These are phyloP conservation scores for Amoebophrya sp. DNA, from an alignment of 169 alveolate genomes.

Conservation along the genomic window DNA sequence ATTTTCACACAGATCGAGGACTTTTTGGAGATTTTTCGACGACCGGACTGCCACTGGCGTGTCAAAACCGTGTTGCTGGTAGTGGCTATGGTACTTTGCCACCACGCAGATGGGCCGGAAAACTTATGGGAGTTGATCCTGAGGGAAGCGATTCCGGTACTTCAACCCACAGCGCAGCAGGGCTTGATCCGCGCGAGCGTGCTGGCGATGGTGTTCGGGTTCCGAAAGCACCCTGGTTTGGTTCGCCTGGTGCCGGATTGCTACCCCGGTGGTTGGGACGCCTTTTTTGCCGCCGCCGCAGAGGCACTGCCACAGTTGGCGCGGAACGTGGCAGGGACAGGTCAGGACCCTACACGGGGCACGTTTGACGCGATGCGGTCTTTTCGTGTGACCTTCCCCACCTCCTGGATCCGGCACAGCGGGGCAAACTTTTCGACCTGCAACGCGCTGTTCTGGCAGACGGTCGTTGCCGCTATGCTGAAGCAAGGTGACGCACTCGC, in stretches of 20 bases:
- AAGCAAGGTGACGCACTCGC: background rate
- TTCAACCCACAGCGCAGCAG: background rate
- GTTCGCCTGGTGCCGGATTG: background rate
- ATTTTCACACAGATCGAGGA: background rate
- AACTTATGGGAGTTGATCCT: background rate
- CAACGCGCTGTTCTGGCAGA: background rate
- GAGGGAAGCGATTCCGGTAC: background rate
- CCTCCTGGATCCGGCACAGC: background rate
- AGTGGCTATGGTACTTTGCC: background rate
- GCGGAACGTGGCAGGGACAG: background rate
- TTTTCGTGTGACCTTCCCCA: background rate
- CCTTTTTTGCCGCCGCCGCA: background rate
- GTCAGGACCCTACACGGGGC: background rate
- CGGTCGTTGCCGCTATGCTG: background rate
- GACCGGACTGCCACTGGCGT: constrained; percentile 6
- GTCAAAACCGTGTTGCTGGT: background rate
- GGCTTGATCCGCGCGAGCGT: background rate
- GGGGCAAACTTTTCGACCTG: background rate
- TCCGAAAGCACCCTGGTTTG: background rate
- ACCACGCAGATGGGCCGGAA: background rate
- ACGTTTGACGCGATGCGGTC: background rate
- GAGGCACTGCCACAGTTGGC: background rate
- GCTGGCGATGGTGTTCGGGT: background rate
- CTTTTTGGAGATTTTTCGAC: background rate
- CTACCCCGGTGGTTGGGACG: background rate